A percentile compares a stretch with the other conserved stretches of the same genome.
phyloP scores from a whole-genome alignment of 1,284 basidiomycete species.

The Caloboletus firmus region DNA sequence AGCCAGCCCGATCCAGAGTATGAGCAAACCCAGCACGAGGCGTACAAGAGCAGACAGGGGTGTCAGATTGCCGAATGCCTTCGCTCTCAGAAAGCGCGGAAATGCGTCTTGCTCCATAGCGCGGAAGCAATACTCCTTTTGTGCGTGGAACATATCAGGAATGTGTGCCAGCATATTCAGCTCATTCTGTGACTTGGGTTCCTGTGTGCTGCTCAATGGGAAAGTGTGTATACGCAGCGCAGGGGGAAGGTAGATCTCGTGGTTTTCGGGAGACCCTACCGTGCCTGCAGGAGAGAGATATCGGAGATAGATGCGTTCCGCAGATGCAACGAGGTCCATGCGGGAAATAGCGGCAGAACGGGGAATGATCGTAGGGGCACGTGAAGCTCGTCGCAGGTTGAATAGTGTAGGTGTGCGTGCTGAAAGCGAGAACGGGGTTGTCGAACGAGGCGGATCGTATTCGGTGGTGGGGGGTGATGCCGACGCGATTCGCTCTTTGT shows the following conservation, averaged over 20 bases:
- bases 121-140: constrained; percentile 97
- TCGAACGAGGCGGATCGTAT: constrained; percentile 57
- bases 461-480: constrained; percentile 44
- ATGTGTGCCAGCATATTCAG: constrained; percentile 81
- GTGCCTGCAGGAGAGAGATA: constrained; percentile 81
- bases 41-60: constrained; percentile 85
- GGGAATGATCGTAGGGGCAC: constrained; percentile 85
- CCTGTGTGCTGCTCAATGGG: constrained; percentile 65
- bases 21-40: constrained; percentile 80
- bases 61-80: constrained; percentile 96
- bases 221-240: constrained; percentile 80
- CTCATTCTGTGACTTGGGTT: constrained; percentile 72
- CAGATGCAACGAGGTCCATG: constrained; percentile 85
- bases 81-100: constrained; percentile 91
- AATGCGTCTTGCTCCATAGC: constrained; percentile 99
- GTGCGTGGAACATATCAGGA: constrained; percentile 95
- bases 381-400: constrained; percentile 68
- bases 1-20: constrained; percentile 90
- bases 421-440: constrained; percentile 76
- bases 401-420: constrained; percentile 72
- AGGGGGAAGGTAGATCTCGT: constrained; percentile 94
- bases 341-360: constrained; percentile 89
- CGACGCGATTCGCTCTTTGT: constrained; percentile 50
- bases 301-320: constrained; percentile 92
- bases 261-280: constrained; percentile 67